Evolutionary conservation across 805 yeast species (phyloP), one percentile per base, ranked within the genome.

Genomic region (Candida montana): DNA sequence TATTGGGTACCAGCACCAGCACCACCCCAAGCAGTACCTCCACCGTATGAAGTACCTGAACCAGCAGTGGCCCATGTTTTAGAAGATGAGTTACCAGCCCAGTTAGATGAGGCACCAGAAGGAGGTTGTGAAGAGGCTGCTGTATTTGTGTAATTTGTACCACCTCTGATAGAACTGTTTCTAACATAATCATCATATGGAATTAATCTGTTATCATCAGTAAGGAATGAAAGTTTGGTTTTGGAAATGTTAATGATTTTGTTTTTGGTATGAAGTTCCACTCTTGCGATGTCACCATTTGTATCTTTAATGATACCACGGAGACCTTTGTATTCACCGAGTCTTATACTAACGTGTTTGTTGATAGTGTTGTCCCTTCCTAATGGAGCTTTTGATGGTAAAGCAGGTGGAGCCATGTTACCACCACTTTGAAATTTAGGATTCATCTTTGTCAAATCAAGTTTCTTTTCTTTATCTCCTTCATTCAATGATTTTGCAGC

Each of bases 241-340:
- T 90, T 90, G 53, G 80, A 82, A 27, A 93, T 85, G 44, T 91
- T 86, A 47, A 90, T 79, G 45, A 84, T 85, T 61, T 91, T 93
- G 58, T 82, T 81, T 51, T 90, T 90, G 21, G 96, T 86, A 62
- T 93, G 98, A 49, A 93, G 73, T 65, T 93, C 99, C 33, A 93
- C 86, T 46, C 97, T 77, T 2, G 97, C 98, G 51, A 75, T 77
- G 12, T 83, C 83, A 48, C 95, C 99, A 54, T 88, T 93, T 9
- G 96, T 88, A 59, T 93, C 98, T 51, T 85, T 83, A 33, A 93
- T 87, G 50, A 87, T 84, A 60, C 99, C 99, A 67, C 83, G 81
- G 52, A 88, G 79, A 35, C 99, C 98, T 66, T 93, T 93, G 62
- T 91, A 88, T 36, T 78, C 79, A 24, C 95, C 93, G n/a, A 96